Base-by-base conservation (phyloP, 202 grass and related monocot genomes). In the Bolboschoenoplectus hybrid region DNA sequence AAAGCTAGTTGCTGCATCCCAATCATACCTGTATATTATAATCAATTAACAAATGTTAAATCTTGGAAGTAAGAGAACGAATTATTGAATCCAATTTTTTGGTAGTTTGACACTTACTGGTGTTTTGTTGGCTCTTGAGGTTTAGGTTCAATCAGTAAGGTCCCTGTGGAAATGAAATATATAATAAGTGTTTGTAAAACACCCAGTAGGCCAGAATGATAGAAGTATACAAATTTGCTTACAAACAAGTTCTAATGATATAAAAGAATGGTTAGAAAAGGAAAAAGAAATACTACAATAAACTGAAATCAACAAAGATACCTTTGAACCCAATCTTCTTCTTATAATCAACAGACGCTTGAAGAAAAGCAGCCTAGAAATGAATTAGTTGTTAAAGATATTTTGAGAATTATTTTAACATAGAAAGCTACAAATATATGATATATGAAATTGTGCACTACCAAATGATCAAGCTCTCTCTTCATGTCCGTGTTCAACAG, bases 81-180 rank as follows among this genome's bases (percentile, higher is more conserved):
- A 70, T 74, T n/a, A 17, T 40, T 52, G 52, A 79, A 63, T 36
- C 13, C 34, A 49, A 85, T 43, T 75, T 81, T 71, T 17, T 71
- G 7, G 72, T 8, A 74, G 60, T 55, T 56, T 55, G 52, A 69
- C 85, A 76, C 93, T 87, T 92, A 98, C 96, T 98, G 96, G 63
- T 98, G 96, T 60, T 98, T 98, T 87, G 96, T 96, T 16, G 96
- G 96, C 86, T 98, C 96, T 82, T 98, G 96, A 58, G 96, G 96
- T 84, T 98, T 98, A 85, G 96, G 96, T 87, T 98, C 96, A 67
- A 98, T 92, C 82, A 98, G 63, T 55, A 98, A 64, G 66, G 73
- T 94, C 83, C 96, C 93, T 98, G 85, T 4, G 6, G 55, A 80
- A 44, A 58, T 44, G 80, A 90, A 86, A 69, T 77, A 12, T 39